phyloP scores from a whole-genome alignment of 805 yeast species.

The Cyberlindnera maclurae region DNA sequence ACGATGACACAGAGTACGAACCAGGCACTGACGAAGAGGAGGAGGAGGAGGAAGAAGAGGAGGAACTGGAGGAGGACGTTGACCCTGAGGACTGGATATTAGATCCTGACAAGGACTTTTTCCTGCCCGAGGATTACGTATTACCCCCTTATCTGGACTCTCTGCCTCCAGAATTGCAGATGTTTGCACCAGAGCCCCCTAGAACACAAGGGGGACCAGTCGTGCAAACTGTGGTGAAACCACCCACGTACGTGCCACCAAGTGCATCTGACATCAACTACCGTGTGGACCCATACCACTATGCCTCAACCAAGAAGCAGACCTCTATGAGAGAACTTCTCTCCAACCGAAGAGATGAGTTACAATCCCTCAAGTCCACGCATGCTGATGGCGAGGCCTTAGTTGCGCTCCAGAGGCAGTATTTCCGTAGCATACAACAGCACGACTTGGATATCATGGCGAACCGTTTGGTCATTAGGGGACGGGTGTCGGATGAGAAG shows the following conservation, averaged over 20 bases:
- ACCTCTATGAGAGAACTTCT: slow-evolving; percentile 6
- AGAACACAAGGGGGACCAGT: not conserved
- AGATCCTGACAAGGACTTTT: slow-evolving; percentile 3
- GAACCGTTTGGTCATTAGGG: no score
- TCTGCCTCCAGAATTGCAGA: slow-evolving; percentile 2
- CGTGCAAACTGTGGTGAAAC: not conserved
- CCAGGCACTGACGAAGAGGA: slow-evolving; percentile 5
- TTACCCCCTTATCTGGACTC: slow-evolving; percentile 2
- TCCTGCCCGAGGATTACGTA: slow-evolving; percentile 3
- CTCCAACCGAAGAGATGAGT: slow-evolving; percentile 8
- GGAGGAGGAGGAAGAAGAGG: slow-evolving; percentile 4
- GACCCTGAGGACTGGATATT: slow-evolving; percentile 5
- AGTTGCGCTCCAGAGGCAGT: not conserved
- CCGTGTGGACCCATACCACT: slow-evolving; percentile 1
- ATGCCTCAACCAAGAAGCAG: not conserved
- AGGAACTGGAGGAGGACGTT: slow-evolving; percentile 3
- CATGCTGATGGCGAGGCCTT: not conserved
- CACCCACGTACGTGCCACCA: not conserved
- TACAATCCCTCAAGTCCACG: slow-evolving; percentile 2
- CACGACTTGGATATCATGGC: not conserved
- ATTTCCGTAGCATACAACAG: not conserved
- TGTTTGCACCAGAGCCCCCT: slow-evolving; percentile 2
- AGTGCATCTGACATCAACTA: not conserved
- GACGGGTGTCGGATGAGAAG: no score
- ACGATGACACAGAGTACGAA: slow-evolving; percentile 10